A percentile compares a stretch with the other conserved stretches of the same genome.
phyloP scores from a whole-genome alignment of 495 filamentous ascomycete genomes.

The Aspergillus cavernicola region DNA sequence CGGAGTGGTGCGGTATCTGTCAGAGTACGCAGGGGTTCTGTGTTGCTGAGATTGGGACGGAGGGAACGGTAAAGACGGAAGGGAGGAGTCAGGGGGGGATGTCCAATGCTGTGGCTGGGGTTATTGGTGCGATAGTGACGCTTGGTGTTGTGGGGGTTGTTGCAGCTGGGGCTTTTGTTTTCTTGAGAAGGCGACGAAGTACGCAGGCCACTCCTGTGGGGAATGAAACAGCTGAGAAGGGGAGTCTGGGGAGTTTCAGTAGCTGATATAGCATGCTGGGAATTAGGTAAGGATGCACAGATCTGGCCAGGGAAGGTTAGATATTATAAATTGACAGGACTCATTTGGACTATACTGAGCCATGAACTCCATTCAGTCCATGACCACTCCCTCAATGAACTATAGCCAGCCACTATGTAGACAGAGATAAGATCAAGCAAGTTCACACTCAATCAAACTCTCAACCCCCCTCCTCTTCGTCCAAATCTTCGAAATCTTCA shows the following conservation, averaged over 20 bases:
- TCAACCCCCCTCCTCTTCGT: constrained; percentile 29
- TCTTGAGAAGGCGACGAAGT: constrained; percentile 23
- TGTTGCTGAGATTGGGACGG: background rate
- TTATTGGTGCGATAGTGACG: constrained; percentile 62
- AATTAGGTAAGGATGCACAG: no score
- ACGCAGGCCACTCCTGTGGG: background rate
- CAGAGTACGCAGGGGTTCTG: constrained; percentile 36
- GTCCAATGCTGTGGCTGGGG: constrained; percentile 47
- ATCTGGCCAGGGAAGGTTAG: no score
- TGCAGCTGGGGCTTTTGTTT: constrained; percentile 42
- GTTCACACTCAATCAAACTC: constrained; percentile 39
- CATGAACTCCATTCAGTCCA: no score
- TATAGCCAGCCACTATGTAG: no score
- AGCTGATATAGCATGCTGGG: background rate
- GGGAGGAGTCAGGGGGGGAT: no score
- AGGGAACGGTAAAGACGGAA: no score
- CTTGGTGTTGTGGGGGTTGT: constrained; percentile 46
- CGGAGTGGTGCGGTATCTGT: constrained; percentile 45
- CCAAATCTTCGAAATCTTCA: constrained; percentile 39
- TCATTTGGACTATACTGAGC: no score
- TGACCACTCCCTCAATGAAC: no score
- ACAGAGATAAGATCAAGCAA: constrained; percentile 11
- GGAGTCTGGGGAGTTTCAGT: background rate
- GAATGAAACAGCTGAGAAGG: background rate
- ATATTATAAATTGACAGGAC: no score